phyloP scores from a whole-genome alignment of 441 rosid species.

The Theobroma grandiflorum region DNA sequence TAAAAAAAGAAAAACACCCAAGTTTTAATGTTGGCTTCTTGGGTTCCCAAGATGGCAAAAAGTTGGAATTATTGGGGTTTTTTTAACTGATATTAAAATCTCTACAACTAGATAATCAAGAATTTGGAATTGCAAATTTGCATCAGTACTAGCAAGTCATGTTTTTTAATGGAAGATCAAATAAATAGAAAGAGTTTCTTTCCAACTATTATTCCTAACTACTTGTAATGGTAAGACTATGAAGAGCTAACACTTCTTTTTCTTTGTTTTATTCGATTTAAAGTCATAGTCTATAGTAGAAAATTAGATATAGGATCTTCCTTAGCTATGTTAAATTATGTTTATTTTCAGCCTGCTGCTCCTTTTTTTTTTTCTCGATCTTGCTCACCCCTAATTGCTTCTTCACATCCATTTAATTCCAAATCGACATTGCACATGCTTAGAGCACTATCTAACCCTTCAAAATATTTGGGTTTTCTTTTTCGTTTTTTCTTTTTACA shows the following conservation, averaged over 20 bases:
- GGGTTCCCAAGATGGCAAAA: too few species aligned
- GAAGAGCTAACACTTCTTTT: neutral
- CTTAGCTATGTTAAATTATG: neutral
- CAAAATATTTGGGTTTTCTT: neutral
- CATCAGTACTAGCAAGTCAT: too few species aligned
- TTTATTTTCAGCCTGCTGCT: neutral
- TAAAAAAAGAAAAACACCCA: neutral
- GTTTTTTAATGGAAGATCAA: too few species aligned
- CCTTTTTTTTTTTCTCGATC: neutral
- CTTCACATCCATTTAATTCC: neutral
- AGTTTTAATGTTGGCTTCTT: neutral
- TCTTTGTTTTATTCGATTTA: neutral
- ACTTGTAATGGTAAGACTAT: neutral
- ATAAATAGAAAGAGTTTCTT: neutral
- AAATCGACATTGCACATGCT: neutral
- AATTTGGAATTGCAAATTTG: too few species aligned
- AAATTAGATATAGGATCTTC: neutral
- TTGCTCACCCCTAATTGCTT: neutral
- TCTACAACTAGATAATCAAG: neutral
- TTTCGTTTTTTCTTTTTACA: neutral
- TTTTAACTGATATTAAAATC: too few species aligned
- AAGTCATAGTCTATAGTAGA: constrained; percentile 3
- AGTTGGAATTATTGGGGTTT: too few species aligned
- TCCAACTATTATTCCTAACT: neutral
- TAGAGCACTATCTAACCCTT: neutral